Evolutionary conservation across 148 eudicot species (phyloP).

Genomic region (Fagopyrum esculentum): DNA sequence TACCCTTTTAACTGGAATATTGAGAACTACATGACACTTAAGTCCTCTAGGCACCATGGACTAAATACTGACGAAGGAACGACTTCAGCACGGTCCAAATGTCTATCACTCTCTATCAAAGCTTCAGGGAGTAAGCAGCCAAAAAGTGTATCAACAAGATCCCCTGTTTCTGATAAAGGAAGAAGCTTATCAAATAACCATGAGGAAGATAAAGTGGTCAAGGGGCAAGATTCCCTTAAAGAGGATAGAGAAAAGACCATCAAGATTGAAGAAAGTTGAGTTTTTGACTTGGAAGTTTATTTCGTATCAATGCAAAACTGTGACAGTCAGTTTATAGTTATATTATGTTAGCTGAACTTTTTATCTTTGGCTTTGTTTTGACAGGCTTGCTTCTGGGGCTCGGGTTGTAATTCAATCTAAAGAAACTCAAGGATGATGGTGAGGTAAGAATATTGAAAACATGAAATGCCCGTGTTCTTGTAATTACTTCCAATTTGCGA

Average conservation of each 20-base stretch:
- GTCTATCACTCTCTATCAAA: slow-evolving; percentile 67
- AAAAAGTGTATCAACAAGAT: slow-evolving; percentile 70
- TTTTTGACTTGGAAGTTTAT: slow-evolving; percentile 20
- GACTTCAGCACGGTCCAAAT: slow-evolving; percentile 38
- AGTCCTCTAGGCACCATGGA: slow-evolving; percentile 22
- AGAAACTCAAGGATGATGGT: slow-evolving; percentile 11
- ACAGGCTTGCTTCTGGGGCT: slow-evolving; percentile 98
- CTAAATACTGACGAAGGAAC: slow-evolving; percentile 38
- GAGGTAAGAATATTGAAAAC: background rate
- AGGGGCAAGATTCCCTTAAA: background rate
- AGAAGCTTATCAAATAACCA: slow-evolving; percentile 54
- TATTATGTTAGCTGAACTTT: slow-evolving; percentile 23
- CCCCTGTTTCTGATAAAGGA: slow-evolving; percentile 73
- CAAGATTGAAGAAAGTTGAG: slow-evolving; percentile 89
- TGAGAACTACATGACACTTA: background rate
- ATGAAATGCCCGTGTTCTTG: background rate
- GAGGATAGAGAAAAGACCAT: slow-evolving; percentile 52
- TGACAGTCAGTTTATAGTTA: background rate
- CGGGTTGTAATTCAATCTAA: slow-evolving; percentile 81
- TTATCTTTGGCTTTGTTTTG: slow-evolving; percentile 20
- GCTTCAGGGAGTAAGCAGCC: slow-evolving; percentile 57
- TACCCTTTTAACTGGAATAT: background rate
- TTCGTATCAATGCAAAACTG: background rate
- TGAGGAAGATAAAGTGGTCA: slow-evolving; percentile 17
- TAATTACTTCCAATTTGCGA: background rate